Conservation (phyloP, 805 yeast species). For the Wickerhamiella musiphila region DNA sequence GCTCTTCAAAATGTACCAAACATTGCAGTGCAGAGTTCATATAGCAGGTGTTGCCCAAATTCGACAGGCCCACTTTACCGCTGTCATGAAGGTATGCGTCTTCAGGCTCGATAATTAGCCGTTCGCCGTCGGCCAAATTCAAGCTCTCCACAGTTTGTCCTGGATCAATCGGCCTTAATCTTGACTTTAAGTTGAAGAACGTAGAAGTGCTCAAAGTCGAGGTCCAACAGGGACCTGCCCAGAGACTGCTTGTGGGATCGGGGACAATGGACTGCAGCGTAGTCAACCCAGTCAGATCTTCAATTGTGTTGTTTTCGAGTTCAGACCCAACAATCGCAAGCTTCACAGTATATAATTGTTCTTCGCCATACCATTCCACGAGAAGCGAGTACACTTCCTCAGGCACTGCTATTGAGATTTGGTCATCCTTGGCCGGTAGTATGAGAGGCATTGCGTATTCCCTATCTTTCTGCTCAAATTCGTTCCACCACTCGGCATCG, state of each 20-base stretch:
- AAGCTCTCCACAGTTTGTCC: constrained; percentile 1
- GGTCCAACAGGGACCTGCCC: background rate
- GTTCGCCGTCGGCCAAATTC: constrained; percentile 4
- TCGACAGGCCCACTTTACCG: constrained; percentile 81
- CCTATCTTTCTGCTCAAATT: background rate
- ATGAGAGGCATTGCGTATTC: background rate
- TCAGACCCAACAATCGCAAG: too few species aligned
- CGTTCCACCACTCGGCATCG: constrained; percentile 2
- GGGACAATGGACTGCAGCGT: too few species aligned
- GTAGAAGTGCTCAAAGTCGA: background rate
- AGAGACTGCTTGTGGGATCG: constrained; percentile 1
- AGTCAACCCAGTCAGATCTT: too few species aligned
- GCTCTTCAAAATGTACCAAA: constrained; percentile 64
- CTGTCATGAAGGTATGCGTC: constrained; percentile 60
- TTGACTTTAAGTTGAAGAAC: background rate
- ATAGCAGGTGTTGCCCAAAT: constrained; percentile 83
- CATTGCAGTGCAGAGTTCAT: constrained; percentile 92
- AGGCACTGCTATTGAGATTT: constrained; percentile 1
- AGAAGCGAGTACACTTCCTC: constrained; percentile 2
- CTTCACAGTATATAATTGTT: too few species aligned
- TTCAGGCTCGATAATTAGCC: constrained; percentile 30
- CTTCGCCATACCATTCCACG: constrained; percentile 7
- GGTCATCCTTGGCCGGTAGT: background rate
- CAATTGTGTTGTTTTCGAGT: background rate
- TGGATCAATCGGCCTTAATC: background rate